Base-by-base conservation (phyloP, 1,284 basidiomycete species). In the Irpex lacteus region DNA sequence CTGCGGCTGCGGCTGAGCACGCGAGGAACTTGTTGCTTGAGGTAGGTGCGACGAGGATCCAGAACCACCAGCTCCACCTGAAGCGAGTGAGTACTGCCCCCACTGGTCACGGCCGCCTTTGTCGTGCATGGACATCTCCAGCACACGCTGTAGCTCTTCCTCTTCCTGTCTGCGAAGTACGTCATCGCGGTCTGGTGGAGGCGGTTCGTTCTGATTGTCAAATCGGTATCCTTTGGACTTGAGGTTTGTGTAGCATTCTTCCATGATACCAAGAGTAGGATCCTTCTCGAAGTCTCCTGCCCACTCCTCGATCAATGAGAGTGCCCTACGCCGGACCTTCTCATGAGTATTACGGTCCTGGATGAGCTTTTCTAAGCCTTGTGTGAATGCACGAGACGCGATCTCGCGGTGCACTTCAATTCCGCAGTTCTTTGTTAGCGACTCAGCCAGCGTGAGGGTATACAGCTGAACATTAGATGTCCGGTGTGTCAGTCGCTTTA, bases 391-490 rank as follows among this genome's bases (percentile, higher is more conserved):
- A 60, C 93, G 85, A 38, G 91, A 93, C 0, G 95, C 91, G 61
- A 99, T 85, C 77, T 99, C 97, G 60, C 91, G 85, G 73, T 96
- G 89, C 5, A 98, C 80, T 18, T 88, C 82, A 68, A 91, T 83
- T 4, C 89, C 88, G 71, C 94, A 94, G 77, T 99, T 99, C 85
- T 98, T 98, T 54, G 91, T 90, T 7, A 98, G 82, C 0, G 94
- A 87, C 74, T 97, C 96, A 2, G 89, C 85, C 11, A 98, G 82
- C 38, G 93, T 83, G n/a, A 99, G 86, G 7, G 96, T 87, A 73
- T 97, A 98, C 1, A 98, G 85, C 77, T 99, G 98, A 0, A 99
- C 98, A 72, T 98, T 99, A 13, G 97, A 92, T 75, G 93, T 98
- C 44, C 97, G 89, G 77, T 99, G 96, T 13, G 91, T 84, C 1